phyloP scores from a whole-genome alignment of 2,329 filamentous ascomycete genomes.

The Calonectria ilicicola region DNA sequence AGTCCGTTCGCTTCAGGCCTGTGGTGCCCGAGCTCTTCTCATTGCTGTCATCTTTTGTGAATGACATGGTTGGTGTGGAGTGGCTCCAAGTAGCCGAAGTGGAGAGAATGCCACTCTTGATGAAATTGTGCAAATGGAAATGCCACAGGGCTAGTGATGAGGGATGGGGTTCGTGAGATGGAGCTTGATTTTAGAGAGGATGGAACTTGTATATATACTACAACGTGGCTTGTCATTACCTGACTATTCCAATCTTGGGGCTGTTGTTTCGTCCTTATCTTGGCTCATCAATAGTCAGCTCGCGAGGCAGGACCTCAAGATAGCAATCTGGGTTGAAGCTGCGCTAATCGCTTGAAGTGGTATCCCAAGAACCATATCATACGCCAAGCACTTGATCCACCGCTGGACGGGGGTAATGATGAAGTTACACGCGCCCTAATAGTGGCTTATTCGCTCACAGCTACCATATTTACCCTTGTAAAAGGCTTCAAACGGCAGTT shows the following conservation, averaged over 20 bases:
- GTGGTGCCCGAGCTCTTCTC: not conserved
- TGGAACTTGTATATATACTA: conserved; percentile 9
- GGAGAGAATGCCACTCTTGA: not conserved
- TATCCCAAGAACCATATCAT: conserved; percentile 3
- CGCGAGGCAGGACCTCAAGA: not conserved
- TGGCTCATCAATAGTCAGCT: not conserved
- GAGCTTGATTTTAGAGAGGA: not conserved
- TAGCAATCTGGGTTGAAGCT: not conserved
- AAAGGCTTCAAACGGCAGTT: conserved; percentile 4
- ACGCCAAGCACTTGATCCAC: conserved; percentile 3
- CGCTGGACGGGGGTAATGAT: not conserved
- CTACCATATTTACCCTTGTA: not conserved
- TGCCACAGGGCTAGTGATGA: not conserved
- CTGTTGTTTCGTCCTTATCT: conserved; percentile 8
- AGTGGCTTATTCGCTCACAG: not conserved
- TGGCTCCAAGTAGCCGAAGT: not conserved
- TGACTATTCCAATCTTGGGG: not conserved
- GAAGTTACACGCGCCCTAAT: not conserved
- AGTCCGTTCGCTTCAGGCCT: conserved; percentile 7
- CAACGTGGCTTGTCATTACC: not conserved
- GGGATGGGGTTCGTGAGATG: not conserved
- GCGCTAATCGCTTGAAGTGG: not conserved
- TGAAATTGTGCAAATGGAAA: not conserved
- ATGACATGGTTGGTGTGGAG: not conserved
- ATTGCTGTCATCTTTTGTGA: conserved; percentile 2